Base-by-base conservation (phyloP, 768 basidiomycete genomes). In the Fomitopsis serialis region DNA sequence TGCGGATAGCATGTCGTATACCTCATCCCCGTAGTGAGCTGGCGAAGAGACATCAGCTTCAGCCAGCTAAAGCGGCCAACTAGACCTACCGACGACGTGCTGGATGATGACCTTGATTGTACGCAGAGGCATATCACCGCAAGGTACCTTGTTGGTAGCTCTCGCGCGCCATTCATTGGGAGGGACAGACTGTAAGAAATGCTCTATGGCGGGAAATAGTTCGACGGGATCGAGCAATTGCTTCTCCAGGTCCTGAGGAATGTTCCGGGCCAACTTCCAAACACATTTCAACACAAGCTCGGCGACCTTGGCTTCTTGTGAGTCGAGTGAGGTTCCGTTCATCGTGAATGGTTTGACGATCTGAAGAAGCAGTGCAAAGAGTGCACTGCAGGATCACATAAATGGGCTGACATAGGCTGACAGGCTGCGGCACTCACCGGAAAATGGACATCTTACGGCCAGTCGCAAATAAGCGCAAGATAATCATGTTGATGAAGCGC, bases 51-150 rank as follows among this genome's bases (percentile, higher is more conserved):
- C 17, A 36, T 64, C 35, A 70, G 61, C 29, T 54, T 40, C 12
- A 61, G 56, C 5, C 25, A n/a, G 58, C 37, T 10, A n/a, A 42
- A 35, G 52, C 35, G 34, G 29, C 29, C 43, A 52, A 19, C 54
- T 42, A 40, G 17, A 81, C 94, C 74, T 59, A 95, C 94, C 89
- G 61, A 98, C 92, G 52, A 98, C 82, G 67, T 96, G 93, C 70
- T 98, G 97, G 34, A 99, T 90, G 61, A 99, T 92, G 40, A 97
- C 95, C 75, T 99, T 99, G 68, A 98, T 91, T 2, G 97, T 98
- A 56, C 97, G 78, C 54, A 99, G 70, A 2, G 97, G 97, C 95
- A 98, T 95, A 63, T 99, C 97, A 23, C 94, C 95, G 64, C 95
- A 89, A 2, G 97, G 95, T 1, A 98, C 83, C 58, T 87, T 89